phyloP scores from a whole-genome alignment of 768 basidiomycete genomes.

The Hericium rajendrae region DNA sequence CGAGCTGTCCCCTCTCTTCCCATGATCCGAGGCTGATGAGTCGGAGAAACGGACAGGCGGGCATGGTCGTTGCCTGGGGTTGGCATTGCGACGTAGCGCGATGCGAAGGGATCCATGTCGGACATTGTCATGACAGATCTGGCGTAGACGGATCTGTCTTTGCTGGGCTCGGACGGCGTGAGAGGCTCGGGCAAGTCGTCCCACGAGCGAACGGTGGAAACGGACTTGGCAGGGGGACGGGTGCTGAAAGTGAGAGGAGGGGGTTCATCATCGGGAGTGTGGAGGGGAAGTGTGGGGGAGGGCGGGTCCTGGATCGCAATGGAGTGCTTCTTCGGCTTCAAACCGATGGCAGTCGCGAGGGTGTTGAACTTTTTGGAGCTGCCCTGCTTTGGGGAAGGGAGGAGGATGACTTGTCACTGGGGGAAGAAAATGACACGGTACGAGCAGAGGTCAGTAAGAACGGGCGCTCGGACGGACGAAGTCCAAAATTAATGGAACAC shows the following conservation, averaged over 20 bases:
- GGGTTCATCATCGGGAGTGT: slow-evolving; percentile 15
- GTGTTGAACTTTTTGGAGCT: slow-evolving; percentile 38
- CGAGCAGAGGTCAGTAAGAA: not conserved
- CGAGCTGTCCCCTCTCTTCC: slow-evolving; percentile 29
- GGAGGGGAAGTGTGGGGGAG: slow-evolving; percentile 14
- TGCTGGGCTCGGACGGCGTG: slow-evolving; percentile 30
- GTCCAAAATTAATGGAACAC: slow-evolving; percentile 5
- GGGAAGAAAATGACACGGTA: not conserved
- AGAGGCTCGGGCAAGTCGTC: slow-evolving; percentile 44
- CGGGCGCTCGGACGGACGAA: not conserved
- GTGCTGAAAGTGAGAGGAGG: slow-evolving; percentile 20
- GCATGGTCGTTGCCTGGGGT: slow-evolving; percentile 32
- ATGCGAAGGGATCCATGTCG: slow-evolving; percentile 57
- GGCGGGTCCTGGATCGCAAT: slow-evolving; percentile 45
- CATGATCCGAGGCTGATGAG: slow-evolving; percentile 36
- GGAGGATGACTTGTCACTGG: slow-evolving; percentile 1
- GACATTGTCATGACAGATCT: slow-evolving; percentile 52
- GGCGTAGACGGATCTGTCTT: slow-evolving; percentile 23
- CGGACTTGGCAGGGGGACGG: slow-evolving; percentile 43
- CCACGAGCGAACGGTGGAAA: slow-evolving; percentile 47
- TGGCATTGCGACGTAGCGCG: slow-evolving; percentile 29
- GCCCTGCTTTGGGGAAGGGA: slow-evolving; percentile 1
- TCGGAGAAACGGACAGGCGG: slow-evolving; percentile 47
- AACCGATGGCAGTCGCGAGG: slow-evolving; percentile 50
- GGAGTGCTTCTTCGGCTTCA: slow-evolving; percentile 52